Evolutionary conservation across 164 flowering plant species (phyloP), one percentile per base, ranked within the genome.

Genomic region (Malania oleifera): DNA sequence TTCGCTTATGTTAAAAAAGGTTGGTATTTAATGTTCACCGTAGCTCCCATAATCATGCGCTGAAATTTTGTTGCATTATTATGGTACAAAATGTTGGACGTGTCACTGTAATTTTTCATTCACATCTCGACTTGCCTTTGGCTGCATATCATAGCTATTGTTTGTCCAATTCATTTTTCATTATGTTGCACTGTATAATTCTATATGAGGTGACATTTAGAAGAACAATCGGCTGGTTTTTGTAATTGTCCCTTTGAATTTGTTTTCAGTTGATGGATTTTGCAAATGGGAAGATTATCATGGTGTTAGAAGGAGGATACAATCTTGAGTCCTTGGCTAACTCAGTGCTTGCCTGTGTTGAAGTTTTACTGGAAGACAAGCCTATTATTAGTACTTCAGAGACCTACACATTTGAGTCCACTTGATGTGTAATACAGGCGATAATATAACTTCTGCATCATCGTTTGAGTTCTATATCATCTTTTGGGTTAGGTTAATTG

Each of bases 251-350:
- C n/a, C n/a, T n/a, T n/a, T n/a, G n/a, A n/a, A n/a, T n/a, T n/a
- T 25, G 18, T 23, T 60, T 63, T 69, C 73, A 95, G 99, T 70
- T 95, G 69, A 79, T 86, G 91, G 81, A 82, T 56, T 91, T 91
- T 70, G 91, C 96, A 3, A 65, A 72, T 25, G 96, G 99, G 47
- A 91, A 75, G 67, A 77, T 95, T 69, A 74, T 95, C 28, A 75
- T 95, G 78, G 84, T 87, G 53, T 74, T 95, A 62, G 99, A 95
- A 75, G 99, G 99, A 35, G 97, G 99, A 52, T 95, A 95, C 60
- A 87, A 95, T 73, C 91, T 91, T n/a, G 65, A 71, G 17, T 87
- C 99, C 39, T 60, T 85, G 52, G 88, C 93, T 63, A 80, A 82
- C 62, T 95, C 96, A 34, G 85, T 73, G 26, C 83, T 76, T 57